Conservation (phyloP, 1,284 basidiomycete genomes). For the Laetiporus sulphureus region DNA sequence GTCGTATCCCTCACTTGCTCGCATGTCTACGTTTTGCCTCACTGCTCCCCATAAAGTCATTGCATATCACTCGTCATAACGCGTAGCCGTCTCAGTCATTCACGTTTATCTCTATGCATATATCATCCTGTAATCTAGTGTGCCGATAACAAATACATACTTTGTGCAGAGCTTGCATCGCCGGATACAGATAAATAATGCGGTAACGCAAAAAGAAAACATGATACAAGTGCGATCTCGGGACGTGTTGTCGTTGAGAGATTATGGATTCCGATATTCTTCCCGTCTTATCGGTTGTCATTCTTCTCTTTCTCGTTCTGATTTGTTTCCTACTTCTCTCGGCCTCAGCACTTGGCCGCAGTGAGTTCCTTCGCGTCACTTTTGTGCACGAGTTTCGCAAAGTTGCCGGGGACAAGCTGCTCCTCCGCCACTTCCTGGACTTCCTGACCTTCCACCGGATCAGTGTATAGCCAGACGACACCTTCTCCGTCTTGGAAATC, state of each 20-base stretch:
- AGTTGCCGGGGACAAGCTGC: background rate
- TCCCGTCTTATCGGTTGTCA: too few relatives aligned
- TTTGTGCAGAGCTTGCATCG: background rate
- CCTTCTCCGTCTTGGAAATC: slow-evolving; percentile 48
- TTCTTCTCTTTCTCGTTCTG: background rate
- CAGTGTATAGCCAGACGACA: slow-evolving; percentile 39
- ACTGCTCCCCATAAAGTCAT: background rate
- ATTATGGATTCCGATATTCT: too few relatives aligned
- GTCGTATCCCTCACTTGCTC: too few relatives aligned
- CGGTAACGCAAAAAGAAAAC: too few relatives aligned
- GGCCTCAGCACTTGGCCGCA: background rate
- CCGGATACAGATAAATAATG: too few relatives aligned
- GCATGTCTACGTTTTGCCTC: too few relatives aligned
- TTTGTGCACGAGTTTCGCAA: slow-evolving; percentile 4
- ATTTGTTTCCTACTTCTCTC: background rate
- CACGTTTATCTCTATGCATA: background rate
- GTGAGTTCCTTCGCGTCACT: slow-evolving; percentile 1
- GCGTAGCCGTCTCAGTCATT: too few relatives aligned
- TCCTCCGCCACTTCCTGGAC: background rate
- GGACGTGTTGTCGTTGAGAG: too few relatives aligned
- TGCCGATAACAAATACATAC: background rate
- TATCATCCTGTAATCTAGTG: background rate
- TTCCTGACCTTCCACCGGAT: slow-evolving; percentile 1
- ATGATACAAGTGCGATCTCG: too few relatives aligned
- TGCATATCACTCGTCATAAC: too few relatives aligned